phyloP scores from a whole-genome alignment of 2,329 filamentous ascomycete species.

The Aspergillus sp. region DNA sequence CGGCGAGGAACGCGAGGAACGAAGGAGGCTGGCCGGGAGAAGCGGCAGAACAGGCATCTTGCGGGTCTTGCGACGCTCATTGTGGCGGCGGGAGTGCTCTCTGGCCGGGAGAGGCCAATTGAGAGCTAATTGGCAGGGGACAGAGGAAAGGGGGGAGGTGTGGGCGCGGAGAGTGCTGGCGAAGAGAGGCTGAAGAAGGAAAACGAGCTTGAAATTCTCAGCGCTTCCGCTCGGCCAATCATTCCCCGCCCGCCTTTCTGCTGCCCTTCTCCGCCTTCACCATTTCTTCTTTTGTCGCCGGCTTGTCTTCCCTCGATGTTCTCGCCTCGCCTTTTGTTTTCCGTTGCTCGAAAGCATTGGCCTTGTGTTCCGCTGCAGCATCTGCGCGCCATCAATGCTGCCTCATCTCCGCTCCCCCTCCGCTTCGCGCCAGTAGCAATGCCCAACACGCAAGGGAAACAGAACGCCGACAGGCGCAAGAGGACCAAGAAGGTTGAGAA shows the following conservation, averaged over 20 bases:
- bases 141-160: slow-evolving; percentile 3
- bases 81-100: slow-evolving; percentile 16
- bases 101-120: slow-evolving; percentile 19
- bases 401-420: slow-evolving; percentile 5
- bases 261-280: slow-evolving; percentile 5
- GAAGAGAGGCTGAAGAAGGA: slow-evolving; percentile 3
- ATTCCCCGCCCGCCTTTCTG: slow-evolving; percentile 12
- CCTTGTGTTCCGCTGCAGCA: slow-evolving; percentile 1
- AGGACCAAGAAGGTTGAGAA: slow-evolving; percentile 42
- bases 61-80: slow-evolving; percentile 44
- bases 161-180: slow-evolving; percentile 2
- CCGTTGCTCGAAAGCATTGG: slow-evolving; percentile 2
- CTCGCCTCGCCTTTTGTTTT: slow-evolving; percentile 1
- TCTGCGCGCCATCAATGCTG: slow-evolving; percentile 5
- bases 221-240: slow-evolving; percentile 5
- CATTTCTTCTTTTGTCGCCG: too few relatives aligned
- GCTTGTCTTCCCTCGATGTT: slow-evolving; percentile 2
- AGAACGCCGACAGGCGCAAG: slow-evolving; percentile 12
- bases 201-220: slow-evolving; percentile 18
- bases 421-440: slow-evolving; percentile 12
- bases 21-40: slow-evolving; percentile 31
- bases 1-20: slow-evolving; percentile 37
- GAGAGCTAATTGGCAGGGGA: slow-evolving; percentile 6
- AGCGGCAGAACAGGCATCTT: slow-evolving; percentile 43
- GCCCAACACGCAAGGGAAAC: slow-evolving; percentile 18